Evolutionary conservation across 495 filamentous ascomycete species (phyloP).

Genomic region (Aspergillus hancockii): DNA sequence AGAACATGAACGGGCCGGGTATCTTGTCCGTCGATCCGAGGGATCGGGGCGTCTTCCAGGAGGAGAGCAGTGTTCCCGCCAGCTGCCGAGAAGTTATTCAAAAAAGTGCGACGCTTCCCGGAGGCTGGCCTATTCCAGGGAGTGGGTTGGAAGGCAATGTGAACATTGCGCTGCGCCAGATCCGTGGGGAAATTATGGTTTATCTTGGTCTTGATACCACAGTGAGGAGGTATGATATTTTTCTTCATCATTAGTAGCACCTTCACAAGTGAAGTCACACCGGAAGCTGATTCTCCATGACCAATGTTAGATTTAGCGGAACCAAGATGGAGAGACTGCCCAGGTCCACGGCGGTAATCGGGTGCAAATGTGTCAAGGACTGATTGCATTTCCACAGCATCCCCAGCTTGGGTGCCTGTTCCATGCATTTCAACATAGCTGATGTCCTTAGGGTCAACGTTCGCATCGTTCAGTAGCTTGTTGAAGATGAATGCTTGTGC

Average conservation of each 20-base stretch:
- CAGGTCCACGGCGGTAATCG: constrained; percentile 59
- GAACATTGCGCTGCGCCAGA: constrained; percentile 71
- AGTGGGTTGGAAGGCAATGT: constrained; percentile 61
- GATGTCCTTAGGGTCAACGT: constrained; percentile 70
- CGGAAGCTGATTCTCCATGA: constrained; percentile 87
- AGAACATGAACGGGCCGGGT: constrained; percentile 51
- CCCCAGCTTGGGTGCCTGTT: constrained; percentile 84
- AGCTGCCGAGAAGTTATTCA: constrained; percentile 70
- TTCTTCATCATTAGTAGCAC: constrained; percentile 86
- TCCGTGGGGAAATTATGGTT: constrained; percentile 81
- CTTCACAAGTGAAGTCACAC: constrained; percentile 80
- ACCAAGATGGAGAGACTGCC: constrained; percentile 77
- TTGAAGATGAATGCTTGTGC: constrained; percentile 72
- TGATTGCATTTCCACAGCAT: constrained; percentile 76
- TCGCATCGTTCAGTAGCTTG: constrained; percentile 66
- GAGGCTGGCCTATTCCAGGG: constrained; percentile 65
- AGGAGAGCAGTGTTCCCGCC: constrained; percentile 55
- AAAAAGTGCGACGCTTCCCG: constrained; percentile 61
- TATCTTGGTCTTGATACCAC: constrained; percentile 83
- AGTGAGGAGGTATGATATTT: constrained; percentile 79
- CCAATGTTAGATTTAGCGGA: constrained; percentile 88
- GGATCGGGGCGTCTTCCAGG: constrained; percentile 55
- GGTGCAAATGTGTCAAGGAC: constrained; percentile 83
- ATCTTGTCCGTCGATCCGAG: constrained; percentile 48
- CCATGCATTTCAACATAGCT: constrained; percentile 89